Percentiles rank a stretch among this genome's conserved stretches.
Conservation (phyloP, 352 stramenopile species). For the Saprolegnia diclina region DNA sequence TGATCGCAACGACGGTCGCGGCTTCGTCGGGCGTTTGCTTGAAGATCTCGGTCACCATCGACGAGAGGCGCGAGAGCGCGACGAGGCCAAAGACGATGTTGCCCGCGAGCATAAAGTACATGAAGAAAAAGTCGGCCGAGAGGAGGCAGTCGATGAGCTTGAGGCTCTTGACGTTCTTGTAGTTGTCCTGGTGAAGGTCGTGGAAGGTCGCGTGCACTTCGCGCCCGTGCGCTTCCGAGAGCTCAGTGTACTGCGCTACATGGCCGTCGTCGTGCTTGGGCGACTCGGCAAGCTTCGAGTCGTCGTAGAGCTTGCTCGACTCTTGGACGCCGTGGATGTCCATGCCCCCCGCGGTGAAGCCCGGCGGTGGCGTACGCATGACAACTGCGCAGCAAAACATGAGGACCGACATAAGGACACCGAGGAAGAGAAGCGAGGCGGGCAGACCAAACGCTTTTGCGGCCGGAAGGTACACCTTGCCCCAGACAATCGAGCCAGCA, state of each 20-base stretch:
- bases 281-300: slow-evolving; percentile 38
- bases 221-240: slow-evolving; percentile 34
- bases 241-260: slow-evolving; percentile 29
- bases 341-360: slow-evolving; percentile 41
- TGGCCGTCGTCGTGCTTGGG: not conserved
- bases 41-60: slow-evolving; percentile 49
- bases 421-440: slow-evolving; percentile 46
- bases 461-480: slow-evolving; percentile 50
- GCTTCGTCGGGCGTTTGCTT: slow-evolving; percentile 35
- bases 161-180: too few species aligned
- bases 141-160: slow-evolving; percentile 42
- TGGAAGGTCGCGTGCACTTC: slow-evolving; percentile 30
- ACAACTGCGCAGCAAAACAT: slow-evolving; percentile 43
- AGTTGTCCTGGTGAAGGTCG: slow-evolving; percentile 26
- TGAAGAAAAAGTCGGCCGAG: slow-evolving; percentile 50
- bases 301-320: slow-evolving; percentile 40
- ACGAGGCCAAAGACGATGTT: slow-evolving; percentile 59
- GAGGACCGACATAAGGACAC: slow-evolving; percentile 33
- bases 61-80: slow-evolving; percentile 50
- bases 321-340: slow-evolving; percentile 52
- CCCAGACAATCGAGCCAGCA: slow-evolving; percentile 50
- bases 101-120: slow-evolving; percentile 62
- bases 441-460: slow-evolving; percentile 41
- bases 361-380: slow-evolving; percentile 40
- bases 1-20: slow-evolving; percentile 45